Percentiles rank a stretch among this genome's conserved stretches.
Evolutionary conservation across 2,329 filamentous ascomycete genomes (phyloP).

Genomic region (Karstenula rhodostoma): DNA sequence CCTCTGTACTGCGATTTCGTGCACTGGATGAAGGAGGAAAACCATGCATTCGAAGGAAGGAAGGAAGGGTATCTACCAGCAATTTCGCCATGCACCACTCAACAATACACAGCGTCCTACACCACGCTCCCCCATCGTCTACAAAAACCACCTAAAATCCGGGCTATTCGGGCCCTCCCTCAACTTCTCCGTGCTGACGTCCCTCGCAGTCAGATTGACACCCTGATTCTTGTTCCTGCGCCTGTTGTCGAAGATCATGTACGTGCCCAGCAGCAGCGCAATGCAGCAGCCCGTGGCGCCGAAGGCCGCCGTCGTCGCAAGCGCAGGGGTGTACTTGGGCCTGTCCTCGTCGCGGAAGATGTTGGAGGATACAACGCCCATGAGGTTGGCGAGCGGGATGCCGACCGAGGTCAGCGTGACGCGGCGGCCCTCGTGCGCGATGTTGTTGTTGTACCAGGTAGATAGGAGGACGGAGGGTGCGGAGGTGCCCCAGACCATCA

Average conservation of each 20-base stretch:
- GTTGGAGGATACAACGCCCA: conserved; percentile 75
- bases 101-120: too few species aligned
- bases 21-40: too few species aligned
- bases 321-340: conserved; percentile 72
- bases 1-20: too few species aligned
- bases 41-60: too few species aligned
- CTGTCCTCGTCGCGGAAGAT: conserved; percentile 71
- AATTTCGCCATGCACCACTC: neutral
- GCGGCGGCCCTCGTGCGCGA: conserved; percentile 77
- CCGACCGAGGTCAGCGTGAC: conserved; percentile 75
- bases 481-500: conserved; percentile 83
- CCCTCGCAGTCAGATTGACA: conserved; percentile 60
- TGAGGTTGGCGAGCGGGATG: conserved; percentile 78
- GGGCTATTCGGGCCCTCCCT: conserved; percentile 53
- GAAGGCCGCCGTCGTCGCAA: conserved; percentile 71
- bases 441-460: conserved; percentile 83
- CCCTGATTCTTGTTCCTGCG: conserved; percentile 66
- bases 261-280: conserved; percentile 65
- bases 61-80: neutral
- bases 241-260: conserved; percentile 72
- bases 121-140: neutral
- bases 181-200: conserved; percentile 57
- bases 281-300: conserved; percentile 66
- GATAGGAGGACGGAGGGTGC: conserved; percentile 75
- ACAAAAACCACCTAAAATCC: conserved; percentile 57